phyloP scores from a whole-genome alignment of 306 rosid genomes.

The Trifolium repens region DNA sequence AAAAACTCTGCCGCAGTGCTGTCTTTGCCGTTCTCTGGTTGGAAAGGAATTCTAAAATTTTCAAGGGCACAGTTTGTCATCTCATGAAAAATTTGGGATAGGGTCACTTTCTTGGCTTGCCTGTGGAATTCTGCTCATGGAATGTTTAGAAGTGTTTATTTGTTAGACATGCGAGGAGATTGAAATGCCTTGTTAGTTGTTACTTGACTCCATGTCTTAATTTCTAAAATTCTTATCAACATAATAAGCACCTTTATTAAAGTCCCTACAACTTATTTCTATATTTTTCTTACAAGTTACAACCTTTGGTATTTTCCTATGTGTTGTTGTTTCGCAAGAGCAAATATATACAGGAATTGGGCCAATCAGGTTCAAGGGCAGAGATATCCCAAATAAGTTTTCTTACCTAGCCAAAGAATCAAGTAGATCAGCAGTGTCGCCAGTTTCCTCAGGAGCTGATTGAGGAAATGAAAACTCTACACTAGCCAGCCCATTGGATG shows the following conservation, averaged over 20 bases:
- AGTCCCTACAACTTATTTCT: background rate
- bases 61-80: background rate
- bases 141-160: background rate
- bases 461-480: constrained; percentile 94
- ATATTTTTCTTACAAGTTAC: background rate
- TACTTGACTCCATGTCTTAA: background rate
- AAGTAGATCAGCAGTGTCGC: constrained; percentile 60
- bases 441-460: constrained; percentile 62
- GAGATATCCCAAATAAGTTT: constrained; percentile 11
- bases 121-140: background rate
- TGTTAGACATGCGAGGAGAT: background rate
- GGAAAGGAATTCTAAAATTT: background rate
- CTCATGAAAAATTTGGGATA: background rate
- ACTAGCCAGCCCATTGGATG: constrained; percentile 93
- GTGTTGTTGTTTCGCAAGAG: constrained; percentile 15
- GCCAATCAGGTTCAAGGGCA: background rate
- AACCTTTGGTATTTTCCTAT: background rate
- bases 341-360: constrained; percentile 17
- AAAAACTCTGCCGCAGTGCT: background rate
- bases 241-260: background rate
- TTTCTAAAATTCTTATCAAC: background rate
- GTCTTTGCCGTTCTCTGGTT: background rate
- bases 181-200: background rate
- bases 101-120: background rate
- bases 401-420: constrained; percentile 76